phyloP scores from a whole-genome alignment of 352 stramenopile species.

The Phytophthora ohioensis region DNA sequence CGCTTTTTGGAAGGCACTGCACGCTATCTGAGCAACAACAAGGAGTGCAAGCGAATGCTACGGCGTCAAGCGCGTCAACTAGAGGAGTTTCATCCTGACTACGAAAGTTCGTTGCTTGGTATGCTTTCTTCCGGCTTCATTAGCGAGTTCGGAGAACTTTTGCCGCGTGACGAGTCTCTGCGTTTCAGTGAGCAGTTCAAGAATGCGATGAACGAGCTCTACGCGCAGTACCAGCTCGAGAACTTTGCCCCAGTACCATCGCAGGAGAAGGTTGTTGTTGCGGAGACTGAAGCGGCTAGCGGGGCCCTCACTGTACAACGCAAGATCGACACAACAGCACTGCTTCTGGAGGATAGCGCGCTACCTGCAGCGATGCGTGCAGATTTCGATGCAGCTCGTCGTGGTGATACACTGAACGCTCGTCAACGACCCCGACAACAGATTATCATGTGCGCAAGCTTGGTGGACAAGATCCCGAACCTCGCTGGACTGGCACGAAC shows the following conservation, averaged over 20 bases:
- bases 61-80: conserved; percentile 76
- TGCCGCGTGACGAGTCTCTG: conserved; percentile 66
- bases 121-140: conserved; percentile 66
- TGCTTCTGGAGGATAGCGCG: conserved; percentile 70
- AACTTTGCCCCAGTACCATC: conserved; percentile 40
- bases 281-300: not conserved
- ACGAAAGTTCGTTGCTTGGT: conserved; percentile 78
- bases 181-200: conserved; percentile 71
- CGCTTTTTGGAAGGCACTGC: conserved; percentile 63
- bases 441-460: conserved; percentile 82
- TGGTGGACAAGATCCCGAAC: conserved; percentile 97
- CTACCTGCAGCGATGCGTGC: conserved; percentile 61
- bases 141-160: conserved; percentile 82
- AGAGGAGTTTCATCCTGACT: conserved; percentile 65
- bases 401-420: conserved; percentile 48
- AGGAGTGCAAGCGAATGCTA: conserved; percentile 86
- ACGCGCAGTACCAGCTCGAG: conserved; percentile 81
- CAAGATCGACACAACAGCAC: conserved; percentile 78
- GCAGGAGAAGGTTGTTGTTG: not conserved
- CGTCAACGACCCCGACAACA: conserved; percentile 62
- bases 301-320: conserved; percentile 63
- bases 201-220: conserved; percentile 68
- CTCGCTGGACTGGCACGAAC: conserved; percentile 94
- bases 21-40: conserved; percentile 81
- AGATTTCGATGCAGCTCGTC: conserved; percentile 32